Evolutionary conservation across 1,139 yeast genomes (phyloP).

Genomic region (Saccharomyces pastorianus): DNA sequence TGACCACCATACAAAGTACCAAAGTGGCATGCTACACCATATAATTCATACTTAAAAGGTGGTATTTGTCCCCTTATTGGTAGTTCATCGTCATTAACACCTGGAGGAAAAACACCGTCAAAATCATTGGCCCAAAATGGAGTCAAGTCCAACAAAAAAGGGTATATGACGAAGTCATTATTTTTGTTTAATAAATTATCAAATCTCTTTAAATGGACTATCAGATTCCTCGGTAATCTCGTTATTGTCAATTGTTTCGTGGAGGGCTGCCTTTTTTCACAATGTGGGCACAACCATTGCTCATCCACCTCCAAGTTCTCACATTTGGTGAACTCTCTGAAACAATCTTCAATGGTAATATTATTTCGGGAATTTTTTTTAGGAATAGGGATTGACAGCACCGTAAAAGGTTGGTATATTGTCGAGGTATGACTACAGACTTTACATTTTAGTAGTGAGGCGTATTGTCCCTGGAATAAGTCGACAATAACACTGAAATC

Average conservation of each 20-base stretch:
- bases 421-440: conserved; percentile 77
- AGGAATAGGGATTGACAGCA: conserved; percentile 69
- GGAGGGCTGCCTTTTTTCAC: conserved; percentile 60
- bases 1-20: conserved; percentile 86
- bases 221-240: conserved; percentile 62
- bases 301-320: conserved; percentile 74
- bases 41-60: conserved; percentile 71
- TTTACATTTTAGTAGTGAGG: conserved; percentile 69
- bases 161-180: conserved; percentile 33
- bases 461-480: conserved; percentile 83
- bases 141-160: conserved; percentile 56
- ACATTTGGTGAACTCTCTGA: conserved; percentile 56
- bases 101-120: conserved; percentile 34
- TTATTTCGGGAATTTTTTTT: conserved; percentile 6
- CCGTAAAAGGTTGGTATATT: conserved; percentile 75
- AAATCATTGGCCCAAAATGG: conserved; percentile 63
- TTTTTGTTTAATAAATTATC: conserved; percentile 36
- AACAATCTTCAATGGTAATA: conserved; percentile 46
- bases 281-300: conserved; percentile 83
- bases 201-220: conserved; percentile 76
- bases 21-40: conserved; percentile 82
- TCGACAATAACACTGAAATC: conserved; percentile 83
- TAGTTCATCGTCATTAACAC: conserved; percentile 33
- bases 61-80: conserved; percentile 71
- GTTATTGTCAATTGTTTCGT: conserved; percentile 63